Percentiles rank a stretch among this genome's conserved stretches.
Evolutionary conservation across 768 basidiomycete genomes (phyloP).

Genomic region (Tephrocybe sp.): DNA sequence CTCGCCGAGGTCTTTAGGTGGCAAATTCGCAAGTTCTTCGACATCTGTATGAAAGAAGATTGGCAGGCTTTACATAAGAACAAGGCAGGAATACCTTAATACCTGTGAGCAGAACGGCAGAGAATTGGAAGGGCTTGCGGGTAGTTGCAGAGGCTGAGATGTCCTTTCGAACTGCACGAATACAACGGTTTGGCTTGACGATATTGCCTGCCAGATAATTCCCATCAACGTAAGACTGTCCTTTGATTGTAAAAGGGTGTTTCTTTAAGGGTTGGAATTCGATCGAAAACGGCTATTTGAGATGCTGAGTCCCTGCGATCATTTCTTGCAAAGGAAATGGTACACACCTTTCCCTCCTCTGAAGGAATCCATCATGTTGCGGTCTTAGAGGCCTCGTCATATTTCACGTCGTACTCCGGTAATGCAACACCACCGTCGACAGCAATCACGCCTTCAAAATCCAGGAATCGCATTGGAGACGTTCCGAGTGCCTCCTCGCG

Average conservation of each 20-base stretch:
- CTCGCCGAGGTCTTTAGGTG: no score
- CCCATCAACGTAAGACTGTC: slow-evolving; percentile 12
- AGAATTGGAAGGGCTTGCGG: slow-evolving; percentile 9
- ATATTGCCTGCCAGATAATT: not conserved
- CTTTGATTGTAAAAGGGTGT: not conserved
- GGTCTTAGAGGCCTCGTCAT: slow-evolving; percentile 2
- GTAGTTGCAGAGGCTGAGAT: not conserved
- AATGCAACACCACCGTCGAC: slow-evolving; percentile 6
- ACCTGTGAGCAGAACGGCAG: no score
- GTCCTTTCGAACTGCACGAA: not conserved
- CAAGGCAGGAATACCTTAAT: no score
- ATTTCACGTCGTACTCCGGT: slow-evolving; percentile 12
- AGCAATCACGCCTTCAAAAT: slow-evolving; percentile 17
- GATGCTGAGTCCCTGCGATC: not conserved
- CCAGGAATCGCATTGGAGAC: no score
- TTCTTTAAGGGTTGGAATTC: no score
- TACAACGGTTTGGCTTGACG: not conserved
- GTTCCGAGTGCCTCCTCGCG: no score
- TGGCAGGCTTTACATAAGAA: no score
- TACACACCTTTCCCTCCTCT: slow-evolving; percentile 21
- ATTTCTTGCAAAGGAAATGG: not conserved
- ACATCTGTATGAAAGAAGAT: no score
- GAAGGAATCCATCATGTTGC: slow-evolving; percentile 23
- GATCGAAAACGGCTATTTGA: no score
- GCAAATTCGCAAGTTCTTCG: no score